Conservation (phyloP, 1,284 basidiomycete genomes). For the Pseudomicrostroma phylloplanum region DNA sequence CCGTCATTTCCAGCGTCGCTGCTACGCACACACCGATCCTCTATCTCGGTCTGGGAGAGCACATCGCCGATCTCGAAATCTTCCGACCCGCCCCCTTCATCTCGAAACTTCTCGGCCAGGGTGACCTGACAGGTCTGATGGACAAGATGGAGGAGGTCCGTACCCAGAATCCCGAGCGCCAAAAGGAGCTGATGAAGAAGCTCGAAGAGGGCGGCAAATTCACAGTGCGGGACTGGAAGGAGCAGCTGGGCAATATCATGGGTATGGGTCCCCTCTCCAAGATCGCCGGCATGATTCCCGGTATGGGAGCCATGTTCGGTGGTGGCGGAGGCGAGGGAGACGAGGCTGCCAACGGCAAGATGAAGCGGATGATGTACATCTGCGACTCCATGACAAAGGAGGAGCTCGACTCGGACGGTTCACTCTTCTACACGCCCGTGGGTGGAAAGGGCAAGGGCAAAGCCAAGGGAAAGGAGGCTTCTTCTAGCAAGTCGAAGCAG, state of each 20-base stretch:
- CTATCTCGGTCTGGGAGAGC: constrained; percentile 95
- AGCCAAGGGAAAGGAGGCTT: constrained; percentile 4
- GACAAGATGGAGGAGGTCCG: constrained; percentile 56
- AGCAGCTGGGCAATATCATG: constrained; percentile 96
- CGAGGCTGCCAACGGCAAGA: constrained; percentile 73
- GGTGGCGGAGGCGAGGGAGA: constrained; percentile 62
- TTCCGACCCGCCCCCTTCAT: constrained; percentile 97
- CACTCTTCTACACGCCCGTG: constrained; percentile 36
- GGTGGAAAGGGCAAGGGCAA: constrained; percentile 18
- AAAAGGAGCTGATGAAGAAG: constrained; percentile 97
- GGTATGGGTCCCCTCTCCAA: constrained; percentile 98
- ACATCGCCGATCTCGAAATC: constrained; percentile 87
- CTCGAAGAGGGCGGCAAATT: constrained; percentile 86
- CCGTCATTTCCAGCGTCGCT: constrained; percentile 67
- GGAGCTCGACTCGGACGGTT: constrained; percentile 93
- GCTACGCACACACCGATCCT: constrained; percentile 97
- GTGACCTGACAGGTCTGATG: constrained; percentile 92
- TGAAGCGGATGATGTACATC: constrained; percentile 98
- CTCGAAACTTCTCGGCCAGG: constrained; percentile 88
- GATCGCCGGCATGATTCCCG: constrained; percentile 98
- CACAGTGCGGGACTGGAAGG: constrained; percentile 92
- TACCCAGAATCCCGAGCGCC: constrained; percentile 62
- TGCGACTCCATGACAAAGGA: constrained; percentile 91
- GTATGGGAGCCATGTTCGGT: constrained; percentile 74
- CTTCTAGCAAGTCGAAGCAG: constrained; percentile 15